Conservation (phyloP, 306 rosid species). For the Ochetophila trinervis region DNA sequence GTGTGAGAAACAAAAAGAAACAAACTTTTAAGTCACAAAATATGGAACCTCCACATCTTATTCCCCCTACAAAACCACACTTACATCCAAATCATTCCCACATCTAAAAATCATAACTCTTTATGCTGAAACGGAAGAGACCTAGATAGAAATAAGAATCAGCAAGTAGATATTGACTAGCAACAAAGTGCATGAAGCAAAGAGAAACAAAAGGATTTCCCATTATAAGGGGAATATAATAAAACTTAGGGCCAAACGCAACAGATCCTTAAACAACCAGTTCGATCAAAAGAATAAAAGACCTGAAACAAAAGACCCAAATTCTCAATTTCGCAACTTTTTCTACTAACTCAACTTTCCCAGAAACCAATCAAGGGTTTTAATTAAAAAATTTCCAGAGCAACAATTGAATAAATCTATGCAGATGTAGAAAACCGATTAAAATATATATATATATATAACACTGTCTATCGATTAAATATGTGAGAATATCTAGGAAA, state of each 20-base stretch:
- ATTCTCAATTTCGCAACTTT: no score
- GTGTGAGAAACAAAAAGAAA: constrained; percentile 13
- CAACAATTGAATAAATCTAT: no score
- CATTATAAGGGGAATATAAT: background rate
- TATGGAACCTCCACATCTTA: constrained; percentile 61
- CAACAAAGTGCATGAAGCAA: constrained; percentile 12
- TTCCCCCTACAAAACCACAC: background rate
- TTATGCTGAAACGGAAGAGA: background rate
- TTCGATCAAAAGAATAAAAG: background rate
- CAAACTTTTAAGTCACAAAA: background rate
- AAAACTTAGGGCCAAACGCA: background rate
- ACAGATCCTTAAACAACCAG: background rate
- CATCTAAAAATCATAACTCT: constrained; percentile 19
- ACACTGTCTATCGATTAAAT: no score
- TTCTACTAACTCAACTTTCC: no score
- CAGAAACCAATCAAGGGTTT: no score
- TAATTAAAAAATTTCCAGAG: no score
- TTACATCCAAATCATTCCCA: constrained; percentile 8
- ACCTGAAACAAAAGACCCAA: no score
- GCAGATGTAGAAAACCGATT: no score
- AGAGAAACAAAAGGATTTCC: background rate
- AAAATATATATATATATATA: no score
- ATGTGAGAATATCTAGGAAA: no score
- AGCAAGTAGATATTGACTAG: background rate
- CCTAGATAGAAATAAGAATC: background rate